Percentiles rank a stretch among this genome's conserved stretches.
Evolutionary conservation across 2,329 filamentous ascomycete species (phyloP).

Genomic region (Trichoderma arundinaceum): DNA sequence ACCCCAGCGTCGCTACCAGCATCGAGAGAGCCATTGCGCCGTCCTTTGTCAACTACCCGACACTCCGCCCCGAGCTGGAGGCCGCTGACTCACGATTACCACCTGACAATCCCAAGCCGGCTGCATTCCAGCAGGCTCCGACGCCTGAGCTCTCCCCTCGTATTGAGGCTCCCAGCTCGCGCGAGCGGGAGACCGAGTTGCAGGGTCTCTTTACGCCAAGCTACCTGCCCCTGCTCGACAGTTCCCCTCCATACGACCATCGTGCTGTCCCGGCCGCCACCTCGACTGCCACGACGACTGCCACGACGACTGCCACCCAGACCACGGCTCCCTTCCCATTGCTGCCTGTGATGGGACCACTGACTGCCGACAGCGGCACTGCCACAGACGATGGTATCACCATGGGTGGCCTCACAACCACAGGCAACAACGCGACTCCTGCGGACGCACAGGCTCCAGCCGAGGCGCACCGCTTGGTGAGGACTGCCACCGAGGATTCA

Average conservation of each 20-base stretch:
- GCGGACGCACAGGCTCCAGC: conserved; percentile 35
- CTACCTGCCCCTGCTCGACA: conserved; percentile 66
- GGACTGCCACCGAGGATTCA: conserved; percentile 52
- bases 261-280: conserved; percentile 29
- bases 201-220: conserved; percentile 67
- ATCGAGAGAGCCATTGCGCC: conserved; percentile 55
- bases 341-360: conserved; percentile 37
- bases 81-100: conserved; percentile 46
- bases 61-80: conserved; percentile 49
- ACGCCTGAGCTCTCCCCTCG: conserved; percentile 36
- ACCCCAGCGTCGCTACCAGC: conserved; percentile 53
- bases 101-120: conserved; percentile 38
- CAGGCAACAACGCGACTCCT: conserved; percentile 16
- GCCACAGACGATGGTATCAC: conserved; percentile 33
- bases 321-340: conserved; percentile 32
- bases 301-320: conserved; percentile 20
- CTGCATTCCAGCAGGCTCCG: conserved; percentile 42
- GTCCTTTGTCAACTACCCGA: conserved; percentile 53
- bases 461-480: conserved; percentile 47
- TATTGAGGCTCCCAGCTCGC: conserved; percentile 48
- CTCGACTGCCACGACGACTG: conserved; percentile 9
- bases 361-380: conserved; percentile 35
- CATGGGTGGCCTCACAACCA: conserved; percentile 36
- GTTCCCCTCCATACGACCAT: conserved; percentile 39
- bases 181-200: conserved; percentile 62